These are phyloP conservation scores for Claviceps quebecensis DNA, from an alignment of 2,329 filamentous ascomycete species.

Conservation along the genomic window DNA sequence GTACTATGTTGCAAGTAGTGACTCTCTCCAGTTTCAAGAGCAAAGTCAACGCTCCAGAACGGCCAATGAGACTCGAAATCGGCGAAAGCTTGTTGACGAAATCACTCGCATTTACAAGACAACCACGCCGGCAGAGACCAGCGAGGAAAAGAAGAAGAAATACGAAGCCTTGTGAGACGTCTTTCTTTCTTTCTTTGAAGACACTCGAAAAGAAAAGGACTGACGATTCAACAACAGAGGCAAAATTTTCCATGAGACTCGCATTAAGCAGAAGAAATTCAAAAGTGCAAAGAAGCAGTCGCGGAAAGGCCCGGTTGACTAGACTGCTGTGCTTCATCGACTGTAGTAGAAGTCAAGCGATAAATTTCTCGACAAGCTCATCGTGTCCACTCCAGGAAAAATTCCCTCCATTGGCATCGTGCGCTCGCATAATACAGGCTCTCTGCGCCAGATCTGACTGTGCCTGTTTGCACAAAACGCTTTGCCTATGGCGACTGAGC, in stretches of 20 bases:
- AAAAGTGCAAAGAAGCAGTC: slow-evolving; percentile 36
- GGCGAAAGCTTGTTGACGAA: slow-evolving; percentile 33
- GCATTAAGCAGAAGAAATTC: slow-evolving; percentile 34
- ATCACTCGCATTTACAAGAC: slow-evolving; percentile 32
- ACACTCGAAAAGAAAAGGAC: neutral
- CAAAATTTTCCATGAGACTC: slow-evolving; percentile 29
- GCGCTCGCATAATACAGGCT: too few species aligned
- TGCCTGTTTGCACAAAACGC: too few species aligned
- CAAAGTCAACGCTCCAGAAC: slow-evolving; percentile 38
- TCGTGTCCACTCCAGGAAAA: too few species aligned
- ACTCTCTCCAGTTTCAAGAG: slow-evolving; percentile 40
- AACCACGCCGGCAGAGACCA: slow-evolving; percentile 32
- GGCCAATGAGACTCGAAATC: slow-evolving; percentile 40
- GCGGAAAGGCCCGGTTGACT: slow-evolving; percentile 23
- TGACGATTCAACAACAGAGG: slow-evolving; percentile 21
- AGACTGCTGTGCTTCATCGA: neutral
- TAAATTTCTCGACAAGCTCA: neutral
- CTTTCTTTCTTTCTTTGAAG: slow-evolving; percentile 1
- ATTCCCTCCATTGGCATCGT: too few species aligned
- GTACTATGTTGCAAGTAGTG: slow-evolving; percentile 37
- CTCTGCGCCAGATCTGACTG: too few species aligned
- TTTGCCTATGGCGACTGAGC: too few species aligned
- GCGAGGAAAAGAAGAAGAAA: slow-evolving; percentile 32
- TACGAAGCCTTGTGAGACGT: slow-evolving; percentile 29
- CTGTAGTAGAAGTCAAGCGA: neutral